These are phyloP conservation scores for Chrysanthemum seticuspe DNA, from an alignment of 129 eudicot species.

Conservation along the genomic window DNA sequence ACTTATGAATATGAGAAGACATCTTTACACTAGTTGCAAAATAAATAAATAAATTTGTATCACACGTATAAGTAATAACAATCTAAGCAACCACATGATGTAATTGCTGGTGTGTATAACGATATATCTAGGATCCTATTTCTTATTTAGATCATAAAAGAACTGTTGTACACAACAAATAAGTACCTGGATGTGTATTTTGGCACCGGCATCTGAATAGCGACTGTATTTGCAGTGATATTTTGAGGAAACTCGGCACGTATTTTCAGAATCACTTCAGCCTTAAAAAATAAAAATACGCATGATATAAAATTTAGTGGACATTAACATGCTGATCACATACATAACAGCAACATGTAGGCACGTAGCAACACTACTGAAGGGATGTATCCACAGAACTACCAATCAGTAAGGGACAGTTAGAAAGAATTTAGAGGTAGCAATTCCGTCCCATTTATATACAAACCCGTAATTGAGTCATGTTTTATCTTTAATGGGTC, in stretches of 20 bases:
- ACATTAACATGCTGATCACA: conserved; percentile 3
- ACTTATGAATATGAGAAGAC: background rate
- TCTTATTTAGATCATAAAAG: background rate
- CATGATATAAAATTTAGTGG: background rate
- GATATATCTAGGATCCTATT: conserved; percentile 6
- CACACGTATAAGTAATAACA: background rate
- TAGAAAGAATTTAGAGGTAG: conserved; percentile 6
- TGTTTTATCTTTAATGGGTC: conserved; percentile 9
- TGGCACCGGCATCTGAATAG: conserved; percentile 88
- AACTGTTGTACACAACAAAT: conserved; percentile 4
- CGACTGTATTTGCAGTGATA: conserved; percentile 82
- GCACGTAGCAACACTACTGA: conserved; percentile 6
- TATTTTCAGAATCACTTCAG: conserved; percentile 77
- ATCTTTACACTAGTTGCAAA: background rate
- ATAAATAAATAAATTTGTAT: background rate
- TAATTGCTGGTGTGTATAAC: conserved; percentile 11
- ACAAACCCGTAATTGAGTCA: background rate
- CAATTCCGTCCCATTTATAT: background rate
- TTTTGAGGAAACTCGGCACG: conserved; percentile 81
- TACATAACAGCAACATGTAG: conserved; percentile 12
- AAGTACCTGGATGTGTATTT: conserved; percentile 74
- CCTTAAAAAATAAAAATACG: conserved; percentile 41
- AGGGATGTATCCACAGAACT: conserved; percentile 2
- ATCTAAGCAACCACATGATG: conserved; percentile 3
- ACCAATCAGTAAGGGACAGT: conserved; percentile 16